phyloP scores from a whole-genome alignment of 257 asterid species.

The Misopates orontium region DNA sequence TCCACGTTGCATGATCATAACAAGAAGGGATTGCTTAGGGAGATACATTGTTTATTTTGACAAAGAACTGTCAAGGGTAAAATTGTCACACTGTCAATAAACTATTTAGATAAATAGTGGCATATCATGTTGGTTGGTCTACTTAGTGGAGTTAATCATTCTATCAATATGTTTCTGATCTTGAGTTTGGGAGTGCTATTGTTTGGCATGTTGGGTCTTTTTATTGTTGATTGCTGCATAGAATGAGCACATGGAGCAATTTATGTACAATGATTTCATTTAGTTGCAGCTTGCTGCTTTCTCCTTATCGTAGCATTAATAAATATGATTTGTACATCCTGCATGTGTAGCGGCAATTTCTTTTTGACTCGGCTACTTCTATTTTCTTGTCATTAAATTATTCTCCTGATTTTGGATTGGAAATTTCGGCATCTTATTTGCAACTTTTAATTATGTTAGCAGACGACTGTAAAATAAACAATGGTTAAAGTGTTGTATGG shows the following conservation, averaged over 20 bases:
- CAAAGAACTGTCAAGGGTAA: too few species aligned
- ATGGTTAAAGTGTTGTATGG: too few species aligned
- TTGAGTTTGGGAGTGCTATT: background rate
- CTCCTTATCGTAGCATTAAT: background rate
- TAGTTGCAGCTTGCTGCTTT: background rate
- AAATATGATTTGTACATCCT: background rate
- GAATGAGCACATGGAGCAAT: too few species aligned
- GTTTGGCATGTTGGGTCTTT: background rate
- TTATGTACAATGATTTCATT: background rate
- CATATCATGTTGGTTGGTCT: background rate
- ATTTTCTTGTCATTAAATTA: too few species aligned
- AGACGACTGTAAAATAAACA: too few species aligned
- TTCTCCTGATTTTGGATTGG: too few species aligned
- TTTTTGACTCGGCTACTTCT: background rate
- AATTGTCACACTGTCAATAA: background rate
- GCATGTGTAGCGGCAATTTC: background rate
- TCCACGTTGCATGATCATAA: conserved; percentile 23
- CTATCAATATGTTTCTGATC: background rate
- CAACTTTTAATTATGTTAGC: too few species aligned
- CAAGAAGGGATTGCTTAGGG: background rate
- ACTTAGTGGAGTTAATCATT: background rate
- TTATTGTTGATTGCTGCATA: background rate
- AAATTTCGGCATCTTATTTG: too few species aligned
- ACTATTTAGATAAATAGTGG: background rate
- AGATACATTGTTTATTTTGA: too few species aligned